Percentiles rank a stretch among this genome's conserved stretches.
phyloP scores from a whole-genome alignment of 441 rosid species.

The Arabidopsis hybrid region DNA sequence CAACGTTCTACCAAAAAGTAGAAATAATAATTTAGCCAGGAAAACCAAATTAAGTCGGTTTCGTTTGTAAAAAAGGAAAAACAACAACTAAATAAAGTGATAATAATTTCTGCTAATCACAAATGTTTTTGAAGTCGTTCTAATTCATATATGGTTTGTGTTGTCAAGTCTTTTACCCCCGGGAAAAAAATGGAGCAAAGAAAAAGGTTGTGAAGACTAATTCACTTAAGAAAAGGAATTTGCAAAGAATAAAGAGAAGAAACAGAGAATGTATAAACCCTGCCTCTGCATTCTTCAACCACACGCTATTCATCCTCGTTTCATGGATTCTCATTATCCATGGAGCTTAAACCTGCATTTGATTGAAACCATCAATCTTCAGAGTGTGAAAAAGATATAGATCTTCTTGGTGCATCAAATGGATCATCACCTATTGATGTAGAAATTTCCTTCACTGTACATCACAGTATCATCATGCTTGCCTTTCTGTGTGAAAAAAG shows the following conservation, averaged over 20 bases:
- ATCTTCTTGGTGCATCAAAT: not conserved
- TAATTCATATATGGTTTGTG: too few species aligned
- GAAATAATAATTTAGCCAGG: not conserved
- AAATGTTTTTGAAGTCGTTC: too few species aligned
- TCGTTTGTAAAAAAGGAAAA: not conserved
- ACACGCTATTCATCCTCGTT: not conserved
- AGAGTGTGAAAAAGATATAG: not conserved
- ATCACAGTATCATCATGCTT: not conserved
- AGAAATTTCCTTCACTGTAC: not conserved
- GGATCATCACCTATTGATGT: not conserved
- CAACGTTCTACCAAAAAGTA: not conserved
- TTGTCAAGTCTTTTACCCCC: not conserved
- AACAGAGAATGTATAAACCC: not conserved
- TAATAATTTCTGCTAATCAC: not conserved
- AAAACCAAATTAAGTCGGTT: not conserved
- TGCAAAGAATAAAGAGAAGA: not conserved
- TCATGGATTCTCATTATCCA: conserved; percentile 4
- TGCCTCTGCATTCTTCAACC: not conserved
- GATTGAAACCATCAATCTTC: not conserved
- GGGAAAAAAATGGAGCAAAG: not conserved
- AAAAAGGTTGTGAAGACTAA: not conserved
- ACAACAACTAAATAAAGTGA: not conserved
- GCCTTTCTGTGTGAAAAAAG: not conserved
- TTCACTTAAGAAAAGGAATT: not conserved
- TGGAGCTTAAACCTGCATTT: not conserved